Percentiles rank a stretch among this genome's conserved stretches.
Evolutionary conservation across 2,329 filamentous ascomycete species (phyloP).

Genomic region (Curvularia eragrostidis): DNA sequence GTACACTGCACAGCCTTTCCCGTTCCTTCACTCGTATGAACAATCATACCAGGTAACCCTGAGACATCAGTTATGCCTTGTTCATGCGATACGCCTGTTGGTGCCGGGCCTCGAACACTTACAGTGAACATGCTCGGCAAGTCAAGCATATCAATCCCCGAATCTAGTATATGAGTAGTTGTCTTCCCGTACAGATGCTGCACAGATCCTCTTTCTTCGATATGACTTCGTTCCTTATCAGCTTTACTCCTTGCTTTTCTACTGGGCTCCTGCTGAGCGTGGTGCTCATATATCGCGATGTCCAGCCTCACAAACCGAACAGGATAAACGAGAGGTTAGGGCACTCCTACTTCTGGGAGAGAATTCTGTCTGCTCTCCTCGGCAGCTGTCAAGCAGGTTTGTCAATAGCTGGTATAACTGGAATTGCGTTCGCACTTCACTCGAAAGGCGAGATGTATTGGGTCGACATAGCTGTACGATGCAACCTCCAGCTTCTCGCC

Average conservation of each 20-base stretch:
- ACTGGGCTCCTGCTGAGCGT: conserved; percentile 16
- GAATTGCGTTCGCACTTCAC: conserved; percentile 9
- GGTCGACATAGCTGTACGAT: conserved; percentile 13
- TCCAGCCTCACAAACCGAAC: conserved; percentile 9
- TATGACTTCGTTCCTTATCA: conserved; percentile 15
- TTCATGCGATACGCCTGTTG: conserved; percentile 7
- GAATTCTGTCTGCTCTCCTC: conserved; percentile 7
- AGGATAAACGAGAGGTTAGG: conserved; percentile 11
- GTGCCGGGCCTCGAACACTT: conserved; percentile 7
- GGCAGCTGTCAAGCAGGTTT: conserved; percentile 9
- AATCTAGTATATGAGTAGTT: conserved; percentile 11
- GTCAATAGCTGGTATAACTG: conserved; percentile 14
- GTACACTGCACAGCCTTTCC: conserved; percentile 5
- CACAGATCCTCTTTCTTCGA: conserved; percentile 4
- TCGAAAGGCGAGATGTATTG: conserved; percentile 8
- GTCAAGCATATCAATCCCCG: conserved; percentile 4
- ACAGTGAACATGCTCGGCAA: conserved; percentile 8
- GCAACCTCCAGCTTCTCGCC: conserved; percentile 13
- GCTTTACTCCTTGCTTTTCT: conserved; percentile 16
- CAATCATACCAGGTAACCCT: conserved; percentile 1
- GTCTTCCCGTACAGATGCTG: conserved; percentile 5
- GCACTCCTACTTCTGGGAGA: conserved; percentile 12
- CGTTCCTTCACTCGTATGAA: conserved; percentile 5
- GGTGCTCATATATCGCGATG: conserved; percentile 16
- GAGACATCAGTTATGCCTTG: conserved; percentile 7